phyloP scores from a whole-genome alignment of 1,284 basidiomycete species.

The Cutaneotrichosporon curvatum region DNA sequence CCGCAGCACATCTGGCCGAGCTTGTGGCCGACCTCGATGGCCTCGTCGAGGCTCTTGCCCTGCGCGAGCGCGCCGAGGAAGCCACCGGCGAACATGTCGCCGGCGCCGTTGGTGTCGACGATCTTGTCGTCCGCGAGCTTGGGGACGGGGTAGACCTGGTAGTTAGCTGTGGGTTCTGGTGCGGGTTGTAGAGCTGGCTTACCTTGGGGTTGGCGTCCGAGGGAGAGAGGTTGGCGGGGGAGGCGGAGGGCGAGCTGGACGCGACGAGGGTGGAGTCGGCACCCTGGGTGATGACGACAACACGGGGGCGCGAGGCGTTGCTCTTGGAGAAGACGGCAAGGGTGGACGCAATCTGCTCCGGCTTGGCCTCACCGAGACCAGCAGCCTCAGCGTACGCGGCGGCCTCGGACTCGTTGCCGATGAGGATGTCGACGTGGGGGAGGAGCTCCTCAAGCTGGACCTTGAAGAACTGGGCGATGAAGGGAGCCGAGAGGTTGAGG shows the following conservation, averaged over 20 bases:
- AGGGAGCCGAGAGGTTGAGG: slow-evolving; percentile 94
- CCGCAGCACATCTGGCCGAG: slow-evolving; percentile 83
- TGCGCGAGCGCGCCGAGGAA: slow-evolving; percentile 80
- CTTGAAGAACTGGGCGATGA: slow-evolving; percentile 93
- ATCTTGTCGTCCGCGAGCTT: slow-evolving; percentile 64
- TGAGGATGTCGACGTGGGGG: slow-evolving; percentile 75
- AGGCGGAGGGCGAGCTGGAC: slow-evolving; percentile 54
- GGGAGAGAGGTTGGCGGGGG: slow-evolving; percentile 40
- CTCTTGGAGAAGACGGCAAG: slow-evolving; percentile 61
- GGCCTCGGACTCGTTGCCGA: slow-evolving; percentile 93
- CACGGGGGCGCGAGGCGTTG: slow-evolving; percentile 65
- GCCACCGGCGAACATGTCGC: slow-evolving; percentile 97
- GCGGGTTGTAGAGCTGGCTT: too few relatives aligned
- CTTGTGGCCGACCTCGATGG: slow-evolving; percentile 74
- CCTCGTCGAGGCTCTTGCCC: slow-evolving; percentile 73
- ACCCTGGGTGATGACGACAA: slow-evolving; percentile 90
- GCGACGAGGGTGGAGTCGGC: slow-evolving; percentile 74
- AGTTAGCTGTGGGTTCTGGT: too few relatives aligned
- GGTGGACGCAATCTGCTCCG: slow-evolving; percentile 61
- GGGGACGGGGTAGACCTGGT: slow-evolving; percentile 57
- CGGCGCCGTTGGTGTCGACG: slow-evolving; percentile 98
- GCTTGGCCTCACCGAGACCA: slow-evolving; percentile 53
- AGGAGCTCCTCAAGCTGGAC: slow-evolving; percentile 70
- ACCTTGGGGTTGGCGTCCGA: slow-evolving; percentile 19
- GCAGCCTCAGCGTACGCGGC: slow-evolving; percentile 72